A percentile compares a stretch with the other conserved stretches of the same genome.
phyloP scores from a whole-genome alignment of 2,329 filamentous ascomycete genomes.

The Penicillium palitans region DNA sequence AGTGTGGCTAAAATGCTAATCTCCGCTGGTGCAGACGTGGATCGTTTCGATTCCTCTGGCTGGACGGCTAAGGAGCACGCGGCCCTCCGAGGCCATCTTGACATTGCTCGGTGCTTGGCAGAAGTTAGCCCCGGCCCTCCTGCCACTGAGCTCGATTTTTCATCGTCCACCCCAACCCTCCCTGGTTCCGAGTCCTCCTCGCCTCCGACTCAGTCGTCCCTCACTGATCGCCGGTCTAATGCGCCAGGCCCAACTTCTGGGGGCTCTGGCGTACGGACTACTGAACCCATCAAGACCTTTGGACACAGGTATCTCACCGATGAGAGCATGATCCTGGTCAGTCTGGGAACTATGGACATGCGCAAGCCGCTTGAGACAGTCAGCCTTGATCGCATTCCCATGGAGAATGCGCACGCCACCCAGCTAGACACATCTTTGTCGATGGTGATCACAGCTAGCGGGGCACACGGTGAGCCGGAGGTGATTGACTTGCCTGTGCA shows the following conservation, averaged over 20 bases:
- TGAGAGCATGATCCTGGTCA: slow-evolving; percentile 86
- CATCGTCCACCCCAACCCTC: slow-evolving; percentile 29
- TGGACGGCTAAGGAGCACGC: slow-evolving; percentile 96
- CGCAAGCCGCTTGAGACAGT: slow-evolving; percentile 79
- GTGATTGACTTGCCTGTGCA: slow-evolving; percentile 91
- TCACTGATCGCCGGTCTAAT: slow-evolving; percentile 47
- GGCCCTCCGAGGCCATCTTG: slow-evolving; percentile 81
- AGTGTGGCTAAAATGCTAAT: slow-evolving; percentile 74
- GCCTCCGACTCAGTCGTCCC: slow-evolving; percentile 38
- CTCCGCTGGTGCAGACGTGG: slow-evolving; percentile 72
- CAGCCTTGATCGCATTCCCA: slow-evolving; percentile 80
- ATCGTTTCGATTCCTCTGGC: slow-evolving; percentile 77
- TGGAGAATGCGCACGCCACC: slow-evolving; percentile 84
- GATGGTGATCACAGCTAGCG: slow-evolving; percentile 81
- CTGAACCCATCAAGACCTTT: slow-evolving; percentile 89
- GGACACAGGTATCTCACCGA: slow-evolving; percentile 92
- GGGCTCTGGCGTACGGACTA: slow-evolving; percentile 39
- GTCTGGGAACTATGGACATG: slow-evolving; percentile 91
- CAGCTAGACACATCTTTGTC: slow-evolving; percentile 93
- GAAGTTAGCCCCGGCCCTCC: slow-evolving; percentile 53
- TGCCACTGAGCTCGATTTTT: slow-evolving; percentile 31
- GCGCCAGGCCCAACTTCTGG: slow-evolving; percentile 34
- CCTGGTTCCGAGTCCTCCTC: slow-evolving; percentile 38
- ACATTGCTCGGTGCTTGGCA: slow-evolving; percentile 70
- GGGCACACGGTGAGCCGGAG: slow-evolving; percentile 81